These are phyloP conservation scores for Actinomucor elegans DNA, from an alignment of 371 early-diverging fungal genomes.

Conservation along the genomic window DNA sequence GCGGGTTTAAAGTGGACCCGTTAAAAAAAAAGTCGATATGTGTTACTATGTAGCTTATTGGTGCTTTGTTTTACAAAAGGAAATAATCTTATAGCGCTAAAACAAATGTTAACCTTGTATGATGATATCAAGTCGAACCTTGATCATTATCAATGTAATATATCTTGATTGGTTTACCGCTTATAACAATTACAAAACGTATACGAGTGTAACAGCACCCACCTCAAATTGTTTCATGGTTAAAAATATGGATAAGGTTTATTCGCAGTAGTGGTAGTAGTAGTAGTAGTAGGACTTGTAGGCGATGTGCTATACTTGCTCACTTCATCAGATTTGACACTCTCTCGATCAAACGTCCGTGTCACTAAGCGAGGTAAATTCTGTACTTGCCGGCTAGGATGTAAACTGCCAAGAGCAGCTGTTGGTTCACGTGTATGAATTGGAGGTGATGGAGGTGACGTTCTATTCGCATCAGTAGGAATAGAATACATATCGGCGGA, in stretches of 20 bases:
- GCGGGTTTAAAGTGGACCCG: background rate
- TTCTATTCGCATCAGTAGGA: too few relatives aligned
- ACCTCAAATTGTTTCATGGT: too few relatives aligned
- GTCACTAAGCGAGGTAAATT: background rate
- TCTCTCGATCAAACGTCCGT: background rate
- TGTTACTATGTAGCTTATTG: background rate
- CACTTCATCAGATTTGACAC: slow-evolving; percentile 1
- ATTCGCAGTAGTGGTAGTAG: background rate
- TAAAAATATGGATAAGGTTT: slow-evolving; percentile 6
- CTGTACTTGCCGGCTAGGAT: background rate
- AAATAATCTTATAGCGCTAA: background rate
- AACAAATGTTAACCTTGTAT: too few relatives aligned
- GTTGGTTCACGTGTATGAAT: slow-evolving; percentile 3
- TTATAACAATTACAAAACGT: background rate
- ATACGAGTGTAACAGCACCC: slow-evolving; percentile 8
- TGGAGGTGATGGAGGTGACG: background rate
- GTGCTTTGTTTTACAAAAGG: background rate
- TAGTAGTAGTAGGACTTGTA: background rate
- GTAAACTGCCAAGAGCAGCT: slow-evolving; percentile 4
- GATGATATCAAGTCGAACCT: too few relatives aligned
- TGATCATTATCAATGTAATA: too few relatives aligned
- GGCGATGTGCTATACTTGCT: slow-evolving; percentile 1
- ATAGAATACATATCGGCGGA: too few relatives aligned
- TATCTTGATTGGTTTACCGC: too few relatives aligned
- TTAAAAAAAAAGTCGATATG: background rate